These are phyloP conservation scores for Solanum medicagineum DNA, from an alignment of 257 asterid genomes.

Conservation along the genomic window DNA sequence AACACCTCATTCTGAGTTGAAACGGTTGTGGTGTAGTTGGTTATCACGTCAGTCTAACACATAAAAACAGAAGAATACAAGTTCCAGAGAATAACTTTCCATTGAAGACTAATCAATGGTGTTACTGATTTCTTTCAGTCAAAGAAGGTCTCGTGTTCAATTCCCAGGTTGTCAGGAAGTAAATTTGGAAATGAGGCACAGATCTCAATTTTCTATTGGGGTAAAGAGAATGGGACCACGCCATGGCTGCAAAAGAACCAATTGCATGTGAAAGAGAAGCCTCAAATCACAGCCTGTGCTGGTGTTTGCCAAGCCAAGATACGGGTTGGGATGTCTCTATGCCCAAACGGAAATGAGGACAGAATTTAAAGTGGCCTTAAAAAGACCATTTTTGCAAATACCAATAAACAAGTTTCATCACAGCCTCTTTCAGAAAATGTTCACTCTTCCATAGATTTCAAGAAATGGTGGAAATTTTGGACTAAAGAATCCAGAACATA, in stretches of 20 bases:
- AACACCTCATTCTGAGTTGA: not conserved
- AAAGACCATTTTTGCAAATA: not conserved
- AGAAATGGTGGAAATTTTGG: not conserved
- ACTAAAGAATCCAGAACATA: not conserved
- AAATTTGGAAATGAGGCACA: not conserved
- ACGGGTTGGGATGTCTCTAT: not conserved
- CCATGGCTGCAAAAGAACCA: slow-evolving; percentile 2
- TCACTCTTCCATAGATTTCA: not conserved
- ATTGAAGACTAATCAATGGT: not conserved
- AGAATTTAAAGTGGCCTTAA: not conserved
- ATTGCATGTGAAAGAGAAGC: not conserved
- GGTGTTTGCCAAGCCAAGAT: not conserved
- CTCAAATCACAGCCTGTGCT: not conserved
- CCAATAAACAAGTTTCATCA: not conserved
- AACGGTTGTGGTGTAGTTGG: slow-evolving; percentile 51
- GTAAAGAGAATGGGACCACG: not conserved
- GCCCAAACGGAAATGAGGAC: not conserved
- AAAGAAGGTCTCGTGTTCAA: not conserved
- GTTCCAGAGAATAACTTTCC: not conserved
- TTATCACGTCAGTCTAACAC: slow-evolving; percentile 84
- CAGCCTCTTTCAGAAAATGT: not conserved
- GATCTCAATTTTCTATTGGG: not conserved
- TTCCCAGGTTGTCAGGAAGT: not conserved
- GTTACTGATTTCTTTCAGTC: not conserved
- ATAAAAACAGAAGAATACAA: not conserved